phyloP scores from a whole-genome alignment of 331 rosid species.

The Spiraea crenata region DNA sequence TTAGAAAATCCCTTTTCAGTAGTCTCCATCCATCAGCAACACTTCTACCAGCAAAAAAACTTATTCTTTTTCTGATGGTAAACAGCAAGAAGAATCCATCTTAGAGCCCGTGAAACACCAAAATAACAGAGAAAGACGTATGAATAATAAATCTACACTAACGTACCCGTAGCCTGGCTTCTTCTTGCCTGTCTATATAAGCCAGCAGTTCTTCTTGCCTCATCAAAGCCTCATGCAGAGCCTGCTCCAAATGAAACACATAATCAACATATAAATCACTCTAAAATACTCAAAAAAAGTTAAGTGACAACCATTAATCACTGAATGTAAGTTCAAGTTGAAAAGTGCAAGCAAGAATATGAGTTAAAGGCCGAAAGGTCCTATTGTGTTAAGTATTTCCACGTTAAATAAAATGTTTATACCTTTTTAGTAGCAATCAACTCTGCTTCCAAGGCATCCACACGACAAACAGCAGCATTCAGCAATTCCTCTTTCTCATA shows the following conservation, averaged over 20 bases:
- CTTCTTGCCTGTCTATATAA: slow-evolving; percentile 80
- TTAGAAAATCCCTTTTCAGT: slow-evolving; percentile 14
- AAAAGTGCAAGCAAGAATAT: neutral
- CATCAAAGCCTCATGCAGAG: slow-evolving; percentile 87
- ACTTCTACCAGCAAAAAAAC: slow-evolving; percentile 74
- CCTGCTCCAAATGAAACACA: slow-evolving; percentile 39
- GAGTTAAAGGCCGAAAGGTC: neutral
- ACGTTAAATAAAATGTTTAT: neutral
- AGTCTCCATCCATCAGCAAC: slow-evolving; percentile 30
- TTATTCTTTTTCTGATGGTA: slow-evolving; percentile 57
- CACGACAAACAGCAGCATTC: slow-evolving; percentile 96
- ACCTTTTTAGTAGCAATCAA: slow-evolving; percentile 94
- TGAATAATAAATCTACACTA: neutral
- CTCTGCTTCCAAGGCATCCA: slow-evolving; percentile 97
- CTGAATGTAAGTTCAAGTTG: neutral
- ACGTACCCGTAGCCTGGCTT: slow-evolving; percentile 73
- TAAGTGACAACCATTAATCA: neutral
- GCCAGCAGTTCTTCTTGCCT: slow-evolving; percentile 96
- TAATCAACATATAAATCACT: slow-evolving; percentile 7
- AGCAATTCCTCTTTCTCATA: slow-evolving; percentile 85
- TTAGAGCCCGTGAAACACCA: neutral
- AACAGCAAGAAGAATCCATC: slow-evolving; percentile 16
- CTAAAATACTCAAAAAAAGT: neutral
- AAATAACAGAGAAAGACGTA: neutral
- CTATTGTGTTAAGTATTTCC: neutral